Base-by-base conservation (phyloP, 2,329 filamentous ascomycete genomes). In the Coniosporium tulheliwenetii region DNA sequence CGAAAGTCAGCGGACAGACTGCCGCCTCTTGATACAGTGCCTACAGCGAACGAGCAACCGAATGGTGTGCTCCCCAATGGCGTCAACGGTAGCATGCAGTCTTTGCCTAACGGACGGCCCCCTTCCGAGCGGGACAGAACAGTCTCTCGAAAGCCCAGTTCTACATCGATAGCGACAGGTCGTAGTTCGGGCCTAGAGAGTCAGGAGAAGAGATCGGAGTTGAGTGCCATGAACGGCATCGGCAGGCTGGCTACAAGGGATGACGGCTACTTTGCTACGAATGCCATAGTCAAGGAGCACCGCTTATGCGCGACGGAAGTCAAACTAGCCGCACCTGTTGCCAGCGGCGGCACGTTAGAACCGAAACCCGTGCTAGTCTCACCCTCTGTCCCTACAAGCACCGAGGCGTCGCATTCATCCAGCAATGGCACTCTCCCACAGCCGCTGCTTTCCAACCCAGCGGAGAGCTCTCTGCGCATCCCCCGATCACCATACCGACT, bases 41-140 rank as follows among this genome's bases (percentile, higher is more conserved):
- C 45, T 47, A 30, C 49, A 52, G 38, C 43, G 46, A 38, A 45
- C 46, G 30, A 37, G 52, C 45, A 55, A 59, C 50, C 54, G 47
- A 63, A 60, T 48, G 58, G 57, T 43, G 51, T 51, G 44, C 45
- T 50, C 39, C 36, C 49, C 46, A 58, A 59, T 48, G 55, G 58
- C 64, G 68, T 56, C 52, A 61, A 64, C 57, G 70, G 73, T 52
- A 78, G 70, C 60, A 72, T 78, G 62, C 73, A 66, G 57, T 69
- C 73, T 32, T 53, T 75, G 53, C 68, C 71, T 49, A 77, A 79
- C 54, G 73, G 70, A 47, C 67, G 65, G 49, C 63, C 66, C 43
- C 63, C 58, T 44, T 26, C 19, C 19, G 19, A 26, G 12, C 33
- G 33, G 14, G 36, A 41, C 36, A 29, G 26, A 41, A 40, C 26